Evolutionary conservation across 306 rosid genomes (phyloP), one percentile per base, ranked within the genome.

Genomic region (Myrica gale): DNA sequence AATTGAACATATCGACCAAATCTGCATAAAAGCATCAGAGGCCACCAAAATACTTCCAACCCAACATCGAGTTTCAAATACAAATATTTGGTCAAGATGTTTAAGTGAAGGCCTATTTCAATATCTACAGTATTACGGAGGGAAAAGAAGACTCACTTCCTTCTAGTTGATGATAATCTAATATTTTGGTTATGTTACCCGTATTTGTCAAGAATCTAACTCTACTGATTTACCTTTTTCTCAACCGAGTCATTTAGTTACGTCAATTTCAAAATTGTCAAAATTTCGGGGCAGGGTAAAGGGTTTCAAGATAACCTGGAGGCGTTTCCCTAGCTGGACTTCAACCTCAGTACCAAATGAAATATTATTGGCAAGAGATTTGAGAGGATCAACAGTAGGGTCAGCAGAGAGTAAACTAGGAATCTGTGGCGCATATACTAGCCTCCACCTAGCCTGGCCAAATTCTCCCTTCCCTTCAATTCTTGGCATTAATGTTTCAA

Each of bases 391-490:
- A 8, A 67, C 84, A 0, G 80, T 75, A 4, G 89, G 84, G 84
- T 87, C 90, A 62, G 75, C 82, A 19, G 91, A 89, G 82, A 89
- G 85, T 66, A 82, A 78, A 70, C 84, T 95, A 45, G 96, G 92
- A 84, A 95, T 90, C 82, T 89, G 97, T 51, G 98, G 98, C 1
- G 97, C 90, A 74, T 89, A 85, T 47, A 95, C 97, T 55, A 92
- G 55, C 79, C 89, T 89, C 96, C 96, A 95, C 84, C 88, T 84
- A 62, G 99, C 97, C 85, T 86, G 90, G 55, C 97, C 96, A 84
- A 90, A 88, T 85, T 92, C 96, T 48, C 98, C 96, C 82, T 88
- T 89, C 54, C 96, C 92, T 90, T 95, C 99, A 41, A 95, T 88
- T 74, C 99, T 90, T 13, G 98, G 98, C 97, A 95, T 92, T 70